Percentiles rank a stretch among this genome's conserved stretches.
Evolutionary conservation across 345 rosid genomes (phyloP).

Genomic region (Passiflora organensis): DNA sequence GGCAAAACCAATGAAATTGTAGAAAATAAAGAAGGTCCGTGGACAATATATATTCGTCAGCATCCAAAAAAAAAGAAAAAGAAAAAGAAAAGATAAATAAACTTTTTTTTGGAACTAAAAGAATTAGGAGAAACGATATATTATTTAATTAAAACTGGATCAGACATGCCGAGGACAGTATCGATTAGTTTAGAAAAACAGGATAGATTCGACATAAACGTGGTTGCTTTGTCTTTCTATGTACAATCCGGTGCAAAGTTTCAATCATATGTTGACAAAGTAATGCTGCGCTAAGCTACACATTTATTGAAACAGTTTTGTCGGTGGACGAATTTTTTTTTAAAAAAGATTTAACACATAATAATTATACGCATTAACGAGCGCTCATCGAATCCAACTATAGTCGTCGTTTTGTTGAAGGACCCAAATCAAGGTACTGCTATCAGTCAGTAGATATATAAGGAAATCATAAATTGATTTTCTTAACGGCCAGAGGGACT

Average conservation of each 20-base stretch:
- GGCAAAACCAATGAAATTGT: neutral
- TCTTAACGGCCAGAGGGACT: too few relatives aligned
- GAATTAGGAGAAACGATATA: neutral
- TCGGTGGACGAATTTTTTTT: too few relatives aligned
- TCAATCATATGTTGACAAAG: neutral
- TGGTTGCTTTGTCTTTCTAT: neutral
- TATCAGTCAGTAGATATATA: too few relatives aligned
- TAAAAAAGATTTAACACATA: too few relatives aligned
- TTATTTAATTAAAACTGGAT: too few relatives aligned
- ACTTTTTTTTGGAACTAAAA: neutral
- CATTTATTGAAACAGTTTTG: neutral
- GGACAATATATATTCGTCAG: neutral
- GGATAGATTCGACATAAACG: neutral
- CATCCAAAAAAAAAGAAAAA: too few relatives aligned
- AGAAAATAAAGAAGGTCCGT: neutral
- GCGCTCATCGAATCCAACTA: too few relatives aligned
- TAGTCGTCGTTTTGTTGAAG: too few relatives aligned
- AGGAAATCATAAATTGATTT: too few relatives aligned
- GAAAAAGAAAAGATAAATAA: neutral
- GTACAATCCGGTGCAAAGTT: neutral
- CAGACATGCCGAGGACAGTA: too few relatives aligned
- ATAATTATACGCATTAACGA: too few relatives aligned
- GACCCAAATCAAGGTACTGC: too few relatives aligned
- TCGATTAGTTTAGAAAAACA: neutral
- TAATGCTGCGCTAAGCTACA: constrained; percentile 5